Evolutionary conservation across 345 rosid genomes (phyloP).

Genomic region (Heritiera littoralis): DNA sequence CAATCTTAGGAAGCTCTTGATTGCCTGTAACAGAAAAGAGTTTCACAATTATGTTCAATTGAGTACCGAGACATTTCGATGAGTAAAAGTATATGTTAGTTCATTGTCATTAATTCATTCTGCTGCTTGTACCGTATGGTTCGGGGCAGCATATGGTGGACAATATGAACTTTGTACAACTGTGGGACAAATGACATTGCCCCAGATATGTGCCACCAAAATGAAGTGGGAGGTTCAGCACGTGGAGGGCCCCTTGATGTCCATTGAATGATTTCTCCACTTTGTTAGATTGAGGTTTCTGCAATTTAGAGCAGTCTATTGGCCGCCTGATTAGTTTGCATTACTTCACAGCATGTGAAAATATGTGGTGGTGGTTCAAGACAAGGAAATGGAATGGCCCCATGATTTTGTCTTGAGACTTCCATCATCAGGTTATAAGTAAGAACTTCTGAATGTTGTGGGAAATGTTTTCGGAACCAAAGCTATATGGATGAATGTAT

Average conservation of each 20-base stretch:
- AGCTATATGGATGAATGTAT: neutral
- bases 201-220: neutral
- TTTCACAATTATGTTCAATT: neutral
- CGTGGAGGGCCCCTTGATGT: neutral
- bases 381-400: neutral
- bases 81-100: neutral
- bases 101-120: neutral
- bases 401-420: neutral
- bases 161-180: no score
- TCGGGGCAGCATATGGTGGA: neutral
- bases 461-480: neutral
- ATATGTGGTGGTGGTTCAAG: neutral
- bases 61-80: constrained; percentile 8
- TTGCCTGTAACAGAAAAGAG: constrained; percentile 12
- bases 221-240: neutral
- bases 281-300: neutral
- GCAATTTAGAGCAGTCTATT: neutral
- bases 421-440: neutral
- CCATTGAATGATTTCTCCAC: neutral
- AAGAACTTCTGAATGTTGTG: neutral
- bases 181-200: neutral
- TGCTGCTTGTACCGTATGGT: neutral
- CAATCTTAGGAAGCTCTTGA: constrained; percentile 24
- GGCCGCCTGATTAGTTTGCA: neutral
- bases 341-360: neutral